These are phyloP conservation scores for Apiospora rasikravindrae DNA, from an alignment of 2,329 filamentous ascomycete genomes.

Conservation along the genomic window DNA sequence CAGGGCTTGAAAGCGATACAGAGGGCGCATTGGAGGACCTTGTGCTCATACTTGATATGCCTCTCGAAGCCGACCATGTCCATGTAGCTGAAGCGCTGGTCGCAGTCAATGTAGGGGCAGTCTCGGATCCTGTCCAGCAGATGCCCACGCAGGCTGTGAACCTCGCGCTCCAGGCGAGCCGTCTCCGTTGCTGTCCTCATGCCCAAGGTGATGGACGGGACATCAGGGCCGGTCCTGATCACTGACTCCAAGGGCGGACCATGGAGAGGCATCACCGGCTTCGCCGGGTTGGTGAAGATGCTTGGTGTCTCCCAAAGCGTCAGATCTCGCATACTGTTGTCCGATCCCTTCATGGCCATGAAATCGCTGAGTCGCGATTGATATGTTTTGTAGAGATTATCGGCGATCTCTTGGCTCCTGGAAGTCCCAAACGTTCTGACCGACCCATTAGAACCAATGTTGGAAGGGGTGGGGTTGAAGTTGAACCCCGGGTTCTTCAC, in stretches of 20 bases:
- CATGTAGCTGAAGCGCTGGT: slow-evolving; percentile 38
- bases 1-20: slow-evolving; percentile 23
- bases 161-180: slow-evolving; percentile 41
- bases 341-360: slow-evolving; percentile 21
- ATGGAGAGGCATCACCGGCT: slow-evolving; percentile 43
- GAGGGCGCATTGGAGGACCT: slow-evolving; percentile 34
- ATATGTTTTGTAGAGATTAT: not conserved
- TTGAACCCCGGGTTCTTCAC: not conserved
- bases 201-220: slow-evolving; percentile 44
- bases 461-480: no score
- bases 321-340: slow-evolving; percentile 33
- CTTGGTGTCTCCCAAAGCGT: slow-evolving; percentile 36
- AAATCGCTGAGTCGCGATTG: slow-evolving; percentile 19
- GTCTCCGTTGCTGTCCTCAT: slow-evolving; percentile 49
- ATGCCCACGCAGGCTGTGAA: slow-evolving; percentile 41
- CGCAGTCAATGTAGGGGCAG: slow-evolving; percentile 48
- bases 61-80: slow-evolving; percentile 38
- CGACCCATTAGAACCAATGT: not conserved
- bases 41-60: slow-evolving; percentile 45
- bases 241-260: slow-evolving; percentile 43
- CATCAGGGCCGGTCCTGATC: slow-evolving; percentile 38
- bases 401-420: slow-evolving; percentile 18
- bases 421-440: slow-evolving; percentile 22
- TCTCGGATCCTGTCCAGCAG: slow-evolving; percentile 40
- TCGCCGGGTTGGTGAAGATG: slow-evolving; percentile 38